Percentiles rank a stretch among this genome's conserved stretches.
phyloP scores from a whole-genome alignment of 306 rosid species.

The Begonia loranthoides region DNA sequence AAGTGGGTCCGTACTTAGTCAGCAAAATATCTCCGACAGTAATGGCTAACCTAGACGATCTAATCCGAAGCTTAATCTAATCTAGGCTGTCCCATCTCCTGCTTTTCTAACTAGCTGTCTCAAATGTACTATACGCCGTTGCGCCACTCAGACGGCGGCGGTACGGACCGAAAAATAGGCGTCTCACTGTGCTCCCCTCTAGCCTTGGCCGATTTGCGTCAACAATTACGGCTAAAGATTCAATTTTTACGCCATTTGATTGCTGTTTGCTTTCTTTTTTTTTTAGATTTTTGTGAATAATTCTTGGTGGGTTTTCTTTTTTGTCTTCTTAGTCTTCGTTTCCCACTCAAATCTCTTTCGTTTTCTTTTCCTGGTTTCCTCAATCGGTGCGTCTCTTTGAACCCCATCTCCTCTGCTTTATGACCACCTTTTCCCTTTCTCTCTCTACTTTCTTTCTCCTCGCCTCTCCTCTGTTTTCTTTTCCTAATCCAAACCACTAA shows the following conservation, averaged over 20 bases:
- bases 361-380: background rate
- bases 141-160: background rate
- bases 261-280: background rate
- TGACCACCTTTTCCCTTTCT: background rate
- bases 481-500: background rate
- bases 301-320: background rate
- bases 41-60: too few relatives aligned
- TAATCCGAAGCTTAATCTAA: too few relatives aligned
- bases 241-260: background rate
- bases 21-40: too few relatives aligned
- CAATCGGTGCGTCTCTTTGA: background rate
- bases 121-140: too few relatives aligned
- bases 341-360: background rate
- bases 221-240: background rate
- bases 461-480: background rate
- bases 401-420: background rate
- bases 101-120: too few relatives aligned
- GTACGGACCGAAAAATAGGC: background rate
- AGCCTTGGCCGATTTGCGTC: background rate
- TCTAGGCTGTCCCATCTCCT: too few relatives aligned
- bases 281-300: background rate
- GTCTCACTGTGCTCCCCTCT: background rate
- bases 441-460: background rate
- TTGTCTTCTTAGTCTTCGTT: background rate
- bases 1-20: too few relatives aligned